phyloP scores from a whole-genome alignment of 179 eudicot species.

The Corrigiola litoralis region DNA sequence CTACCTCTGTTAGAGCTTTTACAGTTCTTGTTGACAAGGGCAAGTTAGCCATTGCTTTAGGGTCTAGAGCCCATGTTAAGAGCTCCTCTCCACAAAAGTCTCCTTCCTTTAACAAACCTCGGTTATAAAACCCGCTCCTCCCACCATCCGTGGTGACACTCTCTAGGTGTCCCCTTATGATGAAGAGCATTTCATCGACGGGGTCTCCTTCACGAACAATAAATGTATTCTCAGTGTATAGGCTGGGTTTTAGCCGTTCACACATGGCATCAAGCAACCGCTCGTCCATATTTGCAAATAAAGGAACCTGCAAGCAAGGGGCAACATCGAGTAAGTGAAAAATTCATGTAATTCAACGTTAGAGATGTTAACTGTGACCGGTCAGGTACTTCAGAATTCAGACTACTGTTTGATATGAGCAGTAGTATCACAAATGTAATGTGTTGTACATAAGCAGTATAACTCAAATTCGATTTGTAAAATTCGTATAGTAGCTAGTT shows the following conservation, averaged over 20 bases:
- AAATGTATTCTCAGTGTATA: conserved; percentile 40
- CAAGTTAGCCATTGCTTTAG: conserved; percentile 39
- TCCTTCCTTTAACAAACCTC: conserved; percentile 45
- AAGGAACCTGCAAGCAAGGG: conserved; percentile 29
- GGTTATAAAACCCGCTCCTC: conserved; percentile 51
- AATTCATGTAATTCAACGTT: not conserved
- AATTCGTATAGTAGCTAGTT: not conserved
- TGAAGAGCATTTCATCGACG: conserved; percentile 50
- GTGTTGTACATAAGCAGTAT: too few relatives aligned
- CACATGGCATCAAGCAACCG: conserved; percentile 45
- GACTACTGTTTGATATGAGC: too few relatives aligned
- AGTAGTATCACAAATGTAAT: too few relatives aligned
- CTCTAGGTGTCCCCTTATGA: conserved; percentile 47
- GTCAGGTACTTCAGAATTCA: too few relatives aligned
- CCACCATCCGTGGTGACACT: conserved; percentile 66
- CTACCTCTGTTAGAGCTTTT: conserved; percentile 48
- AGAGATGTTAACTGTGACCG: not conserved
- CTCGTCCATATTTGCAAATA: conserved; percentile 52
- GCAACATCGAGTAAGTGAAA: not conserved
- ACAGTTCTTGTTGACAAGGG: conserved; percentile 52
- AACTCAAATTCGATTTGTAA: too few relatives aligned
- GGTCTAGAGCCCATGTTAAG: conserved; percentile 55
- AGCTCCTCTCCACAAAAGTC: conserved; percentile 60
- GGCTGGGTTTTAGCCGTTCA: conserved; percentile 39
- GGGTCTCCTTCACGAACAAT: conserved; percentile 51